Evolutionary conservation across 352 stramenopile genomes (phyloP).

Genomic region (Globisporangium irregulare): DNA sequence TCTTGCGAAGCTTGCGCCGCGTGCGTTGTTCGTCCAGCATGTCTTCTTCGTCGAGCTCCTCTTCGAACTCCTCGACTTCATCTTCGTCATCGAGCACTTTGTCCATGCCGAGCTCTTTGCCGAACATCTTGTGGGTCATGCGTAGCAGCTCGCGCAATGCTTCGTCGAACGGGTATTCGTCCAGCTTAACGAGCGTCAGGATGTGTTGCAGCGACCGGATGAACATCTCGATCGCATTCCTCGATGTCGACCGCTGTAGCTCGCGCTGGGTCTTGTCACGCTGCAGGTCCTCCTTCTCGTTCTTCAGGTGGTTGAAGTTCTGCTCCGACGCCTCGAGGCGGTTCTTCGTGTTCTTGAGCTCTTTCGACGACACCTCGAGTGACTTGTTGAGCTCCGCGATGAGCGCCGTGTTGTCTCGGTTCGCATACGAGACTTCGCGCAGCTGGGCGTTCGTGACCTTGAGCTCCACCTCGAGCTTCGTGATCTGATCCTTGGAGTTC

Average conservation of each 20-base stretch:
- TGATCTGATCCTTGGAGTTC: slow-evolving; percentile 74
- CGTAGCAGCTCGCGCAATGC: slow-evolving; percentile 65
- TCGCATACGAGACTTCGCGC: slow-evolving; percentile 71
- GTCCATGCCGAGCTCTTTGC: slow-evolving; percentile 41
- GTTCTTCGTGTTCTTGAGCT: slow-evolving; percentile 35
- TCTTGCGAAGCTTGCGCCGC: slow-evolving; percentile 21
- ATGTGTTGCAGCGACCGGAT: slow-evolving; percentile 65
- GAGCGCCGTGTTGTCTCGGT: slow-evolving; percentile 61
- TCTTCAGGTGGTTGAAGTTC: slow-evolving; percentile 35
- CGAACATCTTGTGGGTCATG: slow-evolving; percentile 60
- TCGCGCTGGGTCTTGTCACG: slow-evolving; percentile 56
- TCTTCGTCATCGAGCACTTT: slow-evolving; percentile 63
- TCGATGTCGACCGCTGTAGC: slow-evolving; percentile 50
- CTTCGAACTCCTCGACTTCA: slow-evolving; percentile 52
- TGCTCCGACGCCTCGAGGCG: slow-evolving; percentile 39
- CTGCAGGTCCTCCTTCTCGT: slow-evolving; percentile 60
- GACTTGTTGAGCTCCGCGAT: slow-evolving; percentile 64
- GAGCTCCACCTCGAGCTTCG: slow-evolving; percentile 78
- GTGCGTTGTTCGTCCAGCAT: slow-evolving; percentile 26
- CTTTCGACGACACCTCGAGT: slow-evolving; percentile 45
- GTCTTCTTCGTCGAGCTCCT: slow-evolving; percentile 61
- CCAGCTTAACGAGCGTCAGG: slow-evolving; percentile 63
- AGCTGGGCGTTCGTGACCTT: slow-evolving; percentile 69
- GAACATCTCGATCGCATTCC: slow-evolving; percentile 47
- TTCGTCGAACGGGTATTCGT: slow-evolving; percentile 80